These are phyloP conservation scores for Chrysoporthe deuterocubensis DNA, from an alignment of 2,329 filamentous ascomycete genomes.

Conservation along the genomic window DNA sequence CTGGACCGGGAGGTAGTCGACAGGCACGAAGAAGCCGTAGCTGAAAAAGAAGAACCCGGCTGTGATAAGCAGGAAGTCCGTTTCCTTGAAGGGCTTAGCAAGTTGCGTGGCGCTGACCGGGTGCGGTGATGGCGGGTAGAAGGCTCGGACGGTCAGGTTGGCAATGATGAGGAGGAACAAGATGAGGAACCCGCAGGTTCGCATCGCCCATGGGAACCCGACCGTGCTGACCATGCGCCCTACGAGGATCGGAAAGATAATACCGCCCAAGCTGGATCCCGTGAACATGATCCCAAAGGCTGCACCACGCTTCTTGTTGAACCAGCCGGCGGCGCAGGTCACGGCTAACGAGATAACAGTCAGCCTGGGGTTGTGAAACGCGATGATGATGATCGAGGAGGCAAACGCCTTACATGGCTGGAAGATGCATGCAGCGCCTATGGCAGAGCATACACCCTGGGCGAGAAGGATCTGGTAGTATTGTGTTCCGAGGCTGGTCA, in stretches of 20 bases:
- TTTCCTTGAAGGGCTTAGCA: slow-evolving; percentile 30
- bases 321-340: slow-evolving; percentile 29
- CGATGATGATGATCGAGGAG: no score
- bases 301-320: slow-evolving; percentile 31
- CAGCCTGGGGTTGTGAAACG: not conserved
- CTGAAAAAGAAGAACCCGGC: slow-evolving; percentile 32
- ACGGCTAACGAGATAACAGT: not conserved
- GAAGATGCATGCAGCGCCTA: slow-evolving; percentile 27
- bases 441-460: slow-evolving; percentile 28
- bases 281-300: slow-evolving; percentile 35
- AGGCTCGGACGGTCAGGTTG: slow-evolving; percentile 32
- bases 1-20: slow-evolving; percentile 33
- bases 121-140: slow-evolving; percentile 17
- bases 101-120: slow-evolving; percentile 22
- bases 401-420: slow-evolving; percentile 1
- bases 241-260: slow-evolving; percentile 38
- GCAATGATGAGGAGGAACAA: slow-evolving; percentile 34
- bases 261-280: slow-evolving; percentile 36
- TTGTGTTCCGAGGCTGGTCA: slow-evolving; percentile 47
- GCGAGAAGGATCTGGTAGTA: slow-evolving; percentile 32
- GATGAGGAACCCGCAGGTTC: slow-evolving; percentile 35
- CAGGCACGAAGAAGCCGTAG: slow-evolving; percentile 35
- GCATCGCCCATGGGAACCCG: slow-evolving; percentile 38
- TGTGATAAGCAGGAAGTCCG: slow-evolving; percentile 30
- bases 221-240: slow-evolving; percentile 32